Evolutionary conservation across 768 basidiomycete genomes (phyloP).

Genomic region (Suillus plorans): DNA sequence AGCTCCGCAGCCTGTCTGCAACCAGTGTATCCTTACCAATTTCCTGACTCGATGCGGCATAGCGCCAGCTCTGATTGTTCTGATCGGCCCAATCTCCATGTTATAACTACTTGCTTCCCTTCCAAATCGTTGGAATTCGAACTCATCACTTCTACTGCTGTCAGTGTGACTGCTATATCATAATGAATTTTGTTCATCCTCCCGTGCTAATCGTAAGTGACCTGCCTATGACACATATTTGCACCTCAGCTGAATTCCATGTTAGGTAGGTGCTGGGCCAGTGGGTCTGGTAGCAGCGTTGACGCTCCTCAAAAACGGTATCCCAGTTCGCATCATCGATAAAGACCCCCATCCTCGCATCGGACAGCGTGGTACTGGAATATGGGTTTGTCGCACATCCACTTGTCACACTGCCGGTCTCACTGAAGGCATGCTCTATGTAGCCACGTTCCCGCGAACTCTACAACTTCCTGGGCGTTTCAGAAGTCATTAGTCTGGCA

Average conservation of each 20-base stretch:
- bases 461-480: slow-evolving; percentile 36
- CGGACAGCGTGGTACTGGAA: slow-evolving; percentile 39
- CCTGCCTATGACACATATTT: neutral
- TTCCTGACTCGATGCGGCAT: too few relatives aligned
- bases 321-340: slow-evolving; percentile 13
- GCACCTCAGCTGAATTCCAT: neutral
- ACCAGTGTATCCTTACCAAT: too few relatives aligned
- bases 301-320: slow-evolving; percentile 13
- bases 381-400: slow-evolving; percentile 28
- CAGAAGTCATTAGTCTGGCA: slow-evolving; percentile 32
- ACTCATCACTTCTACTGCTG: neutral
- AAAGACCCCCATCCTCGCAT: slow-evolving; percentile 26
- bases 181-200: neutral
- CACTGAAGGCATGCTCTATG: neutral
- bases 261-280: slow-evolving; percentile 11
- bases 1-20: too few relatives aligned
- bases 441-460: slow-evolving; percentile 46
- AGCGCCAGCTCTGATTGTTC: too few relatives aligned
- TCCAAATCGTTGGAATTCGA: too few relatives aligned
- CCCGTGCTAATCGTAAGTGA: slow-evolving; percentile 9
- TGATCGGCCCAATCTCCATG: too few relatives aligned
- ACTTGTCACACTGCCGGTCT: neutral
- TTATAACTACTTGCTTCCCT: too few relatives aligned
- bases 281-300: slow-evolving; percentile 12
- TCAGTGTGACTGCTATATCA: neutral